phyloP scores from a whole-genome alignment of 2,329 filamentous ascomycete genomes.

The Aspergillus novofumigatus region DNA sequence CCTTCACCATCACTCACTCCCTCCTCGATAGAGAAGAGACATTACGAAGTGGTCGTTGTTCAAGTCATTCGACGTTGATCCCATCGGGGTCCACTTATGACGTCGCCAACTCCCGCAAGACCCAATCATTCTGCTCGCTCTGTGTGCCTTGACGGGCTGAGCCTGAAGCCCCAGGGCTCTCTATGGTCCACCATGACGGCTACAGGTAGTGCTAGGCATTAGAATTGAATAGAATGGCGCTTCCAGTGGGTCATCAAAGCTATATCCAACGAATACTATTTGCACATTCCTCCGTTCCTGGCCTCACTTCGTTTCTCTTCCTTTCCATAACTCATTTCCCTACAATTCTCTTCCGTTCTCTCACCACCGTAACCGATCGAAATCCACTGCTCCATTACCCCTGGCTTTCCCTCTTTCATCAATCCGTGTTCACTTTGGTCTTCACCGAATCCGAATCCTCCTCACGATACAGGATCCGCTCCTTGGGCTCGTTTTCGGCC shows the following conservation, averaged over 20 bases:
- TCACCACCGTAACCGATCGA: neutral
- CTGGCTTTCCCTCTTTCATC: neutral
- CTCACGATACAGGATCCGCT: slow-evolving; percentile 1
- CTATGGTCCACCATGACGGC: neutral
- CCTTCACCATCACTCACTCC: too few species aligned
- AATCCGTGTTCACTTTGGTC: neutral
- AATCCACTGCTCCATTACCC: neutral
- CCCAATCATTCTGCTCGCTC: neutral
- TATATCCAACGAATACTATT: neutral
- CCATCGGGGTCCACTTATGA: neutral
- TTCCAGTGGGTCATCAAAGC: neutral
- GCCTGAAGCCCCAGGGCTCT: neutral
- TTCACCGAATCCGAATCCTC: slow-evolving; percentile 6
- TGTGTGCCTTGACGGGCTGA: neutral
- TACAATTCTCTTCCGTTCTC: neutral
- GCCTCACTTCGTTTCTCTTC: neutral
- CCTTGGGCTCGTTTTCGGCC: neutral
- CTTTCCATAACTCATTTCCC: neutral
- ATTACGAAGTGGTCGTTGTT: neutral
- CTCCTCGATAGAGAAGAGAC: neutral
- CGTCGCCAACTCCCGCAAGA: slow-evolving; percentile 1
- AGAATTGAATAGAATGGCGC: neutral
- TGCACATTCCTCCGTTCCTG: neutral
- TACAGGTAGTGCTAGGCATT: neutral
- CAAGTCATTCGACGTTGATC: neutral